Percentiles rank a stretch among this genome's conserved stretches.
Conservation (phyloP, 345 rosid genomes). For the Camelina laxa region DNA sequence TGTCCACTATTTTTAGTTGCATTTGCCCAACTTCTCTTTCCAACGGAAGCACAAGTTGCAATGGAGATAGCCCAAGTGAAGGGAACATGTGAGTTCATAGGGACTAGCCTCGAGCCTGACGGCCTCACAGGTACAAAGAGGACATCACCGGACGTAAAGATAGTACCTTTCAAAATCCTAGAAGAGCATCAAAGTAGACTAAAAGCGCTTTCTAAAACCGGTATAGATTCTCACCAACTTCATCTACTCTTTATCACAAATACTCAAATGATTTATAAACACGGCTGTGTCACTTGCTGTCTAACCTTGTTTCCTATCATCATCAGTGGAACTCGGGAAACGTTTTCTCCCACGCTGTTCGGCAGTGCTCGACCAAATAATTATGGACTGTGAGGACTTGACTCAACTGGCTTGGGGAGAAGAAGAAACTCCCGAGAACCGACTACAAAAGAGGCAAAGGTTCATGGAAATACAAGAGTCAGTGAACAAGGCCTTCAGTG, state of each 20-base stretch:
- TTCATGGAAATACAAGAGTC: slow-evolving; percentile 59
- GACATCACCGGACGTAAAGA: slow-evolving; percentile 55
- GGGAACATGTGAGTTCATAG: slow-evolving; percentile 63
- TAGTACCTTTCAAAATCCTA: slow-evolving; percentile 62
- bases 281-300: background rate
- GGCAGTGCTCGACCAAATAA: slow-evolving; percentile 56
- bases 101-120: slow-evolving; percentile 43
- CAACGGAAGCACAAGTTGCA: slow-evolving; percentile 76
- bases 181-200: slow-evolving; percentile 69
- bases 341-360: slow-evolving; percentile 85
- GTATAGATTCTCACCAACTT: slow-evolving; percentile 46
- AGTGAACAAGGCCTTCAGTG: slow-evolving; percentile 55
- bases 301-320: slow-evolving; percentile 15
- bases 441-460: slow-evolving; percentile 55
- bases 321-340: slow-evolving; percentile 81
- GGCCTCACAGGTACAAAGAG: slow-evolving; percentile 45
- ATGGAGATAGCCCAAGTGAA: slow-evolving; percentile 76
- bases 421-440: slow-evolving; percentile 55
- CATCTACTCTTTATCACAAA: background rate
- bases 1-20: slow-evolving; percentile 55
- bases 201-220: slow-evolving; percentile 76
- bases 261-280: slow-evolving; percentile 4
- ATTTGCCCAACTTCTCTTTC: slow-evolving; percentile 72
- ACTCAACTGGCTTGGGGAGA: slow-evolving; percentile 54
- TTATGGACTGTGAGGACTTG: slow-evolving; percentile 66